These are phyloP conservation scores for Blakeslea trispora DNA, from an alignment of 371 early-diverging fungal species.

Conservation along the genomic window DNA sequence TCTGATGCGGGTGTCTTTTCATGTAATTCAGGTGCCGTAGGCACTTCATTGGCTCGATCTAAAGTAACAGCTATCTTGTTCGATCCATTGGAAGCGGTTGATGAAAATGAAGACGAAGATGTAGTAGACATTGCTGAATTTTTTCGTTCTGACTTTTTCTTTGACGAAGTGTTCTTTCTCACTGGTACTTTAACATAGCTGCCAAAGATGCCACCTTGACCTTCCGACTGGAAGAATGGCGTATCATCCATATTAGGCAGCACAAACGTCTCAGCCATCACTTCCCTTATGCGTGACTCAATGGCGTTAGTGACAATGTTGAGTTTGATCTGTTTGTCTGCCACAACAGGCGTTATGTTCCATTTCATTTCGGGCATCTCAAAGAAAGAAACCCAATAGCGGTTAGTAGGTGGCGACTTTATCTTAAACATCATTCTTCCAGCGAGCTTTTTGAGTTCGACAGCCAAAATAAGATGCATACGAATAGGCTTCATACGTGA, in stretches of 20 bases:
- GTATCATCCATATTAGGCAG: conserved; percentile 92
- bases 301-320: conserved; percentile 80
- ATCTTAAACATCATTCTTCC: conserved; percentile 80
- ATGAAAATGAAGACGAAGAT: not conserved
- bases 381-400: conserved; percentile 89
- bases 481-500: conserved; percentile 66
- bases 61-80: too few species aligned
- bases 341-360: conserved; percentile 82
- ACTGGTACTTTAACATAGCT: conserved; percentile 14
- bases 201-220: conserved; percentile 69
- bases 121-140: conserved; percentile 4
- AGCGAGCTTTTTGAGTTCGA: conserved; percentile 61
- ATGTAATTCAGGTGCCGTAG: conserved; percentile 15
- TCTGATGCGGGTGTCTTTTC: conserved; percentile 18
- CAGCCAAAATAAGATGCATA: conserved; percentile 75
- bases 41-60: conserved; percentile 5
- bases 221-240: conserved; percentile 68
- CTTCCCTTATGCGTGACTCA: conserved; percentile 80
- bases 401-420: conserved; percentile 83
- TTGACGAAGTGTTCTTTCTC: not conserved
- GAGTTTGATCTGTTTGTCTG: conserved; percentile 80
- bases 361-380: conserved; percentile 79
- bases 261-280: conserved; percentile 79
- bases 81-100: not conserved
- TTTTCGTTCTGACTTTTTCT: not conserved